Conservation (phyloP, 2,329 filamentous ascomycete species). For the Sporothrix inflata region DNA sequence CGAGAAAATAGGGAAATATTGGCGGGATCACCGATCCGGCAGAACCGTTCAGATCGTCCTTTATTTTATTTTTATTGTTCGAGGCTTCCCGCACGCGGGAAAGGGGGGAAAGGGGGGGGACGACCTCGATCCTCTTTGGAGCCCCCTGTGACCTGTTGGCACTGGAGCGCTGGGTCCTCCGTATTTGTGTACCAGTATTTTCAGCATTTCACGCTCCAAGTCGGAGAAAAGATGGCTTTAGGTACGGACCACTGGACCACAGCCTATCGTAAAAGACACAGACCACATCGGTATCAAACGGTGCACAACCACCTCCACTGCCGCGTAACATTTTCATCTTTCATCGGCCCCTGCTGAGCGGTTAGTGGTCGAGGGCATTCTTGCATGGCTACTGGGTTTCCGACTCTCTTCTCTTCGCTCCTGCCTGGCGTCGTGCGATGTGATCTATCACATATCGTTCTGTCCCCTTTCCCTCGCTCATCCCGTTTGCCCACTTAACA, state of each 20-base stretch:
- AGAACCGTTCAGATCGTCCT: constrained; percentile 14
- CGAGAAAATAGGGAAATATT: background rate
- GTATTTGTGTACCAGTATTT: background rate
- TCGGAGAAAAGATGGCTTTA: background rate
- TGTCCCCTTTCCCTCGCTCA: background rate
- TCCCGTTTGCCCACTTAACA: background rate
- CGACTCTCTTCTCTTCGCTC: background rate
- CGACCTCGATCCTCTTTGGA: background rate
- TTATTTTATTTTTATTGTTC: background rate
- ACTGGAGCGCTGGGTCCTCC: background rate
- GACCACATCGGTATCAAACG: background rate
- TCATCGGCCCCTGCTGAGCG: background rate
- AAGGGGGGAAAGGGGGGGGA: background rate
- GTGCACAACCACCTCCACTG: background rate
- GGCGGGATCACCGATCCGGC: constrained; percentile 26
- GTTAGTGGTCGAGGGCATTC: background rate
- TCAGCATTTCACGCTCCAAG: background rate
- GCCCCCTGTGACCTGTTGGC: background rate
- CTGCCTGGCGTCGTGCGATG: background rate
- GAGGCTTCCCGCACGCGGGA: background rate
- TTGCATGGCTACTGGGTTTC: background rate
- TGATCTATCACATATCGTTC: constrained; percentile 10
- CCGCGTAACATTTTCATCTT: background rate
- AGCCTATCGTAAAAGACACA: background rate
- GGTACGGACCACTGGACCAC: background rate